A percentile compares a stretch with the other conserved stretches of the same genome.
Evolutionary conservation across 148 eudicot species (phyloP).

Genomic region (Hydrangea macrophylla): DNA sequence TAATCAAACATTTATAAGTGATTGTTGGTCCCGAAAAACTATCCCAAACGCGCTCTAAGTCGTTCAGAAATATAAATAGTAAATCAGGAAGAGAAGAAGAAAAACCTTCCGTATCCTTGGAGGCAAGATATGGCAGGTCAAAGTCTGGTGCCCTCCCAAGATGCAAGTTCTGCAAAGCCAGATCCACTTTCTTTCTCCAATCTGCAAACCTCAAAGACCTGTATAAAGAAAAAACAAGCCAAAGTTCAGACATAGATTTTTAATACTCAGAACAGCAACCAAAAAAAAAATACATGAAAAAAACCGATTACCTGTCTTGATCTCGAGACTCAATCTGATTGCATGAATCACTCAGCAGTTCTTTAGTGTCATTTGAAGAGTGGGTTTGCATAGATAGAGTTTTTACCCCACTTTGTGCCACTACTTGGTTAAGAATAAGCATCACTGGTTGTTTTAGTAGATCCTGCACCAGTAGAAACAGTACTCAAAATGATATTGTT

Average conservation of each 20-base stretch:
- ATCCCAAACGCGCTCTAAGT: too few relatives aligned
- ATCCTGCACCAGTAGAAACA: constrained; percentile 40
- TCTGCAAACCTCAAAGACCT: constrained; percentile 61
- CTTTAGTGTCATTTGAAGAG: constrained; percentile 32
- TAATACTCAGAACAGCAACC: background rate
- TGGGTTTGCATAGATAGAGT: constrained; percentile 22
- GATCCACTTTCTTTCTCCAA: constrained; percentile 50
- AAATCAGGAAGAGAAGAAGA: background rate
- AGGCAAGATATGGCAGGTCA: constrained; percentile 16
- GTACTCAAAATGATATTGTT: background rate
- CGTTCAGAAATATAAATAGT: background rate
- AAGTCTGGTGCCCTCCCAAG: constrained; percentile 18
- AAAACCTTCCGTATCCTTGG: constrained; percentile 33
- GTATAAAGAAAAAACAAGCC: constrained; percentile 12
- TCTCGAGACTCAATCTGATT: constrained; percentile 35
- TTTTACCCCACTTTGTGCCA: constrained; percentile 37
- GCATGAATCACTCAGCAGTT: constrained; percentile 35
- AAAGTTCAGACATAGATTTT: background rate
- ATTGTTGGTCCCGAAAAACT: too few relatives aligned
- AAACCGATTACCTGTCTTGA: constrained; percentile 35
- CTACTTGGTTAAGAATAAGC: constrained; percentile 52
- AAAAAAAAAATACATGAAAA: constrained; percentile 8
- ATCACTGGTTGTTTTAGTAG: constrained; percentile 72
- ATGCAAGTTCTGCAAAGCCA: constrained; percentile 29
- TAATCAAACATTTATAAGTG: too few relatives aligned